phyloP scores from a whole-genome alignment of 768 basidiomycete species.

The Lactarius hengduanensis region DNA sequence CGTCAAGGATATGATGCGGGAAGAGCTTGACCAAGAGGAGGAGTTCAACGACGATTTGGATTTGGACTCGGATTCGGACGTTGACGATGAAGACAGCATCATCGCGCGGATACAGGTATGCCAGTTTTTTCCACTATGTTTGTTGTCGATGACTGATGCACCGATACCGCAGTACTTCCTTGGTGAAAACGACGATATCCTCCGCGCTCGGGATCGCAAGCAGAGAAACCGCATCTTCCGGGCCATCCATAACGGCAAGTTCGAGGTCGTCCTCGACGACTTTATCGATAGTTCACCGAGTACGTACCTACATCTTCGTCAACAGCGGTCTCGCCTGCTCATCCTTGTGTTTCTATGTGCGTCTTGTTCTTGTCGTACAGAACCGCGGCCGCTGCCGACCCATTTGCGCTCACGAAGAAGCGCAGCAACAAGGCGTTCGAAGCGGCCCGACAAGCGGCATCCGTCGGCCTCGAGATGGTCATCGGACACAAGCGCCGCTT shows the following conservation, averaged over 20 bases:
- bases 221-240: constrained; percentile 49
- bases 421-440: constrained; percentile 69
- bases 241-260: constrained; percentile 56
- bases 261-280: constrained; percentile 32
- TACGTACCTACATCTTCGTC: constrained; percentile 38
- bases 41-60: not conserved
- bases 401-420: constrained; percentile 51
- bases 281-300: constrained; percentile 44
- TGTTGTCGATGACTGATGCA: not conserved
- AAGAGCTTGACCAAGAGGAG: constrained; percentile 19
- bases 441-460: constrained; percentile 33
- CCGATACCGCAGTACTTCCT: constrained; percentile 33
- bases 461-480: constrained; percentile 45
- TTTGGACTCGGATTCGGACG: not conserved
- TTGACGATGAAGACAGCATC: constrained; percentile 39
- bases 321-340: not conserved
- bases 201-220: constrained; percentile 43
- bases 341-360: not conserved
- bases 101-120: constrained; percentile 30
- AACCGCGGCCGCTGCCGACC: constrained; percentile 53
- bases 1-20: constrained; percentile 25
- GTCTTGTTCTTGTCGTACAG: constrained; percentile 29
- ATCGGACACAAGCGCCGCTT: constrained; percentile 63
- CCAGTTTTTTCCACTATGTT: constrained; percentile 2
- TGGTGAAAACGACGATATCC: constrained; percentile 50